Conservation (phyloP, 2,329 filamentous ascomycete genomes). For the Chalaropsis ovoidea region DNA sequence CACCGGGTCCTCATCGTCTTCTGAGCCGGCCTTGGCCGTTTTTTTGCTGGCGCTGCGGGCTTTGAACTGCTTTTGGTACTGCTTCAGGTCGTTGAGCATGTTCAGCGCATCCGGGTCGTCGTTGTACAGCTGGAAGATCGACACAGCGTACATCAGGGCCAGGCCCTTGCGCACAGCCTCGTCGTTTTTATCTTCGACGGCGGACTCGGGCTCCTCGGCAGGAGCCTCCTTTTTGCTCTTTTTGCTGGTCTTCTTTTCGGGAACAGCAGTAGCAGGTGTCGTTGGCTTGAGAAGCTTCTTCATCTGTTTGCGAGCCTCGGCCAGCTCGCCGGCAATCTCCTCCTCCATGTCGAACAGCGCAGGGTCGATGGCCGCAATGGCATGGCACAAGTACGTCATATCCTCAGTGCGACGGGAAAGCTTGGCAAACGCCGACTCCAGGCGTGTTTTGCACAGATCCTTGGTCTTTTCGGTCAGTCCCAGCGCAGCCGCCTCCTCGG, state of each 20-base stretch:
- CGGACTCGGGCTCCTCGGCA: conserved; percentile 25
- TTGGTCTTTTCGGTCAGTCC: conserved; percentile 43
- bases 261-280: conserved; percentile 29
- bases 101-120: conserved; percentile 77
- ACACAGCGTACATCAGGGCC: conserved; percentile 70
- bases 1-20: conserved; percentile 37
- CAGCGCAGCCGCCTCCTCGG: conserved; percentile 36
- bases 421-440: conserved; percentile 49
- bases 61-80: conserved; percentile 59
- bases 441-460: conserved; percentile 45
- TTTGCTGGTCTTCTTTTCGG: conserved; percentile 20
- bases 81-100: conserved; percentile 69
- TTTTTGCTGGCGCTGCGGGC: conserved; percentile 38
- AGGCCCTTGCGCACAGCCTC: conserved; percentile 51
- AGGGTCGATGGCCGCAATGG: conserved; percentile 45
- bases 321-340: conserved; percentile 43
- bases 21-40: conserved; percentile 35
- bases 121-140: conserved; percentile 81
- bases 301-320: conserved; percentile 44
- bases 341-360: conserved; percentile 46
- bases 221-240: conserved; percentile 13
- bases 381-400: conserved; percentile 44
- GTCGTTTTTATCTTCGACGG: conserved; percentile 29
- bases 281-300: conserved; percentile 42
- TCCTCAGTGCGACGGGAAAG: conserved; percentile 46